These are phyloP conservation scores for Epichloe elymi DNA, from an alignment of 2,329 filamentous ascomycete species.

Conservation along the genomic window DNA sequence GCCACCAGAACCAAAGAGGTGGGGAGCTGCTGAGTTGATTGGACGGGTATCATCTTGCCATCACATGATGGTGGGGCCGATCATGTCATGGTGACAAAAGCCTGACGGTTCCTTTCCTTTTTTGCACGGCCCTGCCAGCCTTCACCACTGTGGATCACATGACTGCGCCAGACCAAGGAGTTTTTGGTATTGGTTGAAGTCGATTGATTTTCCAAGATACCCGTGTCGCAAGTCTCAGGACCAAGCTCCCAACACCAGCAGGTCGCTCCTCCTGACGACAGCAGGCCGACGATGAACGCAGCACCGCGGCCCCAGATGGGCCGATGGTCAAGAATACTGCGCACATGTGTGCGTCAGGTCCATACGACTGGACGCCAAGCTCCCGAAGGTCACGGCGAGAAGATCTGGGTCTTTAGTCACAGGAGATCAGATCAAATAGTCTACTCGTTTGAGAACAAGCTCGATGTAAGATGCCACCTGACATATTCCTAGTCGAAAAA, in stretches of 20 bases:
- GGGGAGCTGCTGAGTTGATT: slow-evolving; percentile 13
- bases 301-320: slow-evolving; percentile 21
- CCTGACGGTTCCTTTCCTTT: neutral
- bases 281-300: slow-evolving; percentile 23
- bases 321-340: slow-evolving; percentile 29
- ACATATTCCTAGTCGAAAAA: neutral
- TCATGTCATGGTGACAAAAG: neutral
- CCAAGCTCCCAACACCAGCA: too few relatives aligned
- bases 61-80: slow-evolving; percentile 12
- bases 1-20: slow-evolving; percentile 17
- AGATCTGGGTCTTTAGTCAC: slow-evolving; percentile 43
- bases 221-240: neutral
- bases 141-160: slow-evolving; percentile 10
- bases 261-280: slow-evolving; percentile 5
- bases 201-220: slow-evolving; percentile 8
- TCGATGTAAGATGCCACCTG: slow-evolving; percentile 27
- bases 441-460: slow-evolving; percentile 33
- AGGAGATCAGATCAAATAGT: slow-evolving; percentile 36
- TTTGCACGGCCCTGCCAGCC: too few relatives aligned
- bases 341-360: slow-evolving; percentile 28
- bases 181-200: neutral
- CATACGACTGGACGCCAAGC: slow-evolving; percentile 16
- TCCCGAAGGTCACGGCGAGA: slow-evolving; percentile 37
- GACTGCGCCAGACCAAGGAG: slow-evolving; percentile 8
- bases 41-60: slow-evolving; percentile 13